Base-by-base conservation (phyloP, 2,329 filamentous ascomycete genomes). In the Hortaea werneckii region DNA sequence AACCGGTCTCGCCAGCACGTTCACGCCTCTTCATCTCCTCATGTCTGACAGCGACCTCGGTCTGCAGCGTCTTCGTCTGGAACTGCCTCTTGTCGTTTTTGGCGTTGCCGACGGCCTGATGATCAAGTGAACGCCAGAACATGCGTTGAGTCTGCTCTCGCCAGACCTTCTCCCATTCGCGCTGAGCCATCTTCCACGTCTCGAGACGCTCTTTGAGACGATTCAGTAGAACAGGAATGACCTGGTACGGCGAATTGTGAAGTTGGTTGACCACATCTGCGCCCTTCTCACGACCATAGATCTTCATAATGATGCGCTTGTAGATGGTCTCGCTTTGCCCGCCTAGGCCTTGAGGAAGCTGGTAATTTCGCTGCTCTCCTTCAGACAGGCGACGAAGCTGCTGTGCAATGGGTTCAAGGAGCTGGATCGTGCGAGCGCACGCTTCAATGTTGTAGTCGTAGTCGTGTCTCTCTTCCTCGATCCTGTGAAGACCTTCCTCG, bases 151-250 rank as follows among this genome's bases (percentile, higher is more conserved):
- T 96, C 69, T 96, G 92, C 42, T 87, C 83, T 52, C 92, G 87
- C 92, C 92, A 98, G 6, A 98, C 88, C 67, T 95, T 95, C 66
- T 96, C 89, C 92, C 92, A 98, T 63, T 98, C 94, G 29, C 92
- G 87, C 73, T 86, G 89, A 5, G 87, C 90, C 55, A 94, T 89
- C 53, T 94, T 87, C 92, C 92, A 98, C 59, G 96, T 89, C 65
- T 98, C 92, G 39, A 94, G 83, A 64, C 96, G 95, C 59, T 94
- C 87, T 69, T 96, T 96, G 56, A 98, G 76, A 9, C 92, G 80
- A 43, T 86, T 83, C 49, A 98, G 73, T 28, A 98, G 78, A 34
- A 96, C 81, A 0, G 92, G 92, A 2, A 98, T 80, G 3, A 96
- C 89, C 35, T 82, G 82, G 59, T 85, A 89, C 0, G 92, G 92